These are phyloP conservation scores for Ceratocystiopsis sp. DNA, from an alignment of 2,329 filamentous ascomycete genomes.

Conservation along the genomic window DNA sequence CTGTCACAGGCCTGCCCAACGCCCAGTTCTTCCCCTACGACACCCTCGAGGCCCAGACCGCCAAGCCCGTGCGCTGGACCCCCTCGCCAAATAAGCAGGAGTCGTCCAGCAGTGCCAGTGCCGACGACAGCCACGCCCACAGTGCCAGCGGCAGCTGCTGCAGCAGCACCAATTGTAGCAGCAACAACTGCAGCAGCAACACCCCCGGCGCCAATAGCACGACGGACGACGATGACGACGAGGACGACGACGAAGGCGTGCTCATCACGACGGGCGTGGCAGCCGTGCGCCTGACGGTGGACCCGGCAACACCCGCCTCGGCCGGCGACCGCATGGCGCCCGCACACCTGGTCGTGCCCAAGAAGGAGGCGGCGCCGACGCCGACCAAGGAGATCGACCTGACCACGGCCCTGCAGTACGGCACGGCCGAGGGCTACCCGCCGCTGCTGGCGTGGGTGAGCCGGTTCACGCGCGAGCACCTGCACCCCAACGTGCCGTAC, in stretches of 20 bases:
- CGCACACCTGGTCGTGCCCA: constrained; percentile 53
- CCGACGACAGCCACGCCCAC: no score
- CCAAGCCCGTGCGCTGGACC: constrained; percentile 56
- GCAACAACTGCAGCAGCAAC: no score
- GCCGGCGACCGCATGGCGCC: constrained; percentile 15
- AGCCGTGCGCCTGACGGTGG: constrained; percentile 10
- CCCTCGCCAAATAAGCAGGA: constrained; percentile 46
- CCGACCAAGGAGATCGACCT: constrained; percentile 56
- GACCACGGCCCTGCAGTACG: constrained; percentile 72
- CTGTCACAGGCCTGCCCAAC: constrained; percentile 53
- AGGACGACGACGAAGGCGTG: constrained; percentile 19
- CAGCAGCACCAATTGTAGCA: no score
- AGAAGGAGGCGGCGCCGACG: constrained; percentile 27
- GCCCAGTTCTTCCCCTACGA: constrained; percentile 77
- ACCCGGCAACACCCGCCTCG: no score
- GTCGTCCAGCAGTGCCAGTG: no score
- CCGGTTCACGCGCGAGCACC: constrained; percentile 56
- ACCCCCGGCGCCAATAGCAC: no score
- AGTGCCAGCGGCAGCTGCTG: no score
- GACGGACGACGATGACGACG: constrained; percentile 7
- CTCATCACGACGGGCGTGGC: constrained; percentile 20
- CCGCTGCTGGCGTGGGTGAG: constrained; percentile 62
- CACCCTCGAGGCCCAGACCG: constrained; percentile 68
- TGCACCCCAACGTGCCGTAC: constrained; percentile 74
- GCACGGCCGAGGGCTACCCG: constrained; percentile 64